phyloP scores from a whole-genome alignment of 2,329 filamentous ascomycete genomes.

The Colletotrichum chrysophilum region DNA sequence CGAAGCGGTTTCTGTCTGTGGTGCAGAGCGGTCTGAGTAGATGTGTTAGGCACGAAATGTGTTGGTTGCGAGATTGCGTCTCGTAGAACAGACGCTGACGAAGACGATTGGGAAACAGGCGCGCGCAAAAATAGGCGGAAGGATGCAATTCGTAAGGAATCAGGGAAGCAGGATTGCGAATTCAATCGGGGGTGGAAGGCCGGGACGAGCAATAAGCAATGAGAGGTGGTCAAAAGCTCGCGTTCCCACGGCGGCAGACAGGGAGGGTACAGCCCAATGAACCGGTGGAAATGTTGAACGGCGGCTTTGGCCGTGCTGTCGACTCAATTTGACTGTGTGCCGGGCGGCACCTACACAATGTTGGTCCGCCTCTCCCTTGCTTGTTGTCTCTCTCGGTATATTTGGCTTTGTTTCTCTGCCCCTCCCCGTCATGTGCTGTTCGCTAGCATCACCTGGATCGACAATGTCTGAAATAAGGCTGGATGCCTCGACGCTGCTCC shows the following conservation, averaged over 20 bases:
- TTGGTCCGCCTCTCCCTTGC: constrained; percentile 8
- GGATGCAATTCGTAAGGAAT: not conserved
- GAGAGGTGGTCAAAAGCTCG: constrained; percentile 14
- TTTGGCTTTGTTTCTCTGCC: not conserved
- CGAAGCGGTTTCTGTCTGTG: not conserved
- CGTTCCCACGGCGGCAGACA: constrained; percentile 20
- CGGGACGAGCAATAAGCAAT: constrained; percentile 19
- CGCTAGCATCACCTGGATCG: not conserved
- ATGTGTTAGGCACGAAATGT: not conserved
- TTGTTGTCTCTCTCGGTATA: constrained; percentile 9
- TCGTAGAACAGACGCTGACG: not conserved
- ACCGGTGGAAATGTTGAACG: not conserved
- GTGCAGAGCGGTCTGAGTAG: not conserved
- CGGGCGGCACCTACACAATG: constrained; percentile 8
- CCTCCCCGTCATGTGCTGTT: not conserved
- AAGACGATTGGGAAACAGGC: not conserved
- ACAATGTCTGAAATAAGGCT: not conserved
- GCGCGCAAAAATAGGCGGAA: not conserved
- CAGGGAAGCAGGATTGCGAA: constrained; percentile 1
- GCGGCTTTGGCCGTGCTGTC: constrained; percentile 5
- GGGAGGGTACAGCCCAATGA: constrained; percentile 1
- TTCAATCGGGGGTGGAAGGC: not conserved
- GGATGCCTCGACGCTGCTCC: not conserved
- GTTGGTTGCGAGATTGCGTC: not conserved
- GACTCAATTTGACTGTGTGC: constrained; percentile 14